These are phyloP conservation scores for Trypanosoma mega DNA, from an alignment of 208 protist genomes.

Conservation along the genomic window DNA sequence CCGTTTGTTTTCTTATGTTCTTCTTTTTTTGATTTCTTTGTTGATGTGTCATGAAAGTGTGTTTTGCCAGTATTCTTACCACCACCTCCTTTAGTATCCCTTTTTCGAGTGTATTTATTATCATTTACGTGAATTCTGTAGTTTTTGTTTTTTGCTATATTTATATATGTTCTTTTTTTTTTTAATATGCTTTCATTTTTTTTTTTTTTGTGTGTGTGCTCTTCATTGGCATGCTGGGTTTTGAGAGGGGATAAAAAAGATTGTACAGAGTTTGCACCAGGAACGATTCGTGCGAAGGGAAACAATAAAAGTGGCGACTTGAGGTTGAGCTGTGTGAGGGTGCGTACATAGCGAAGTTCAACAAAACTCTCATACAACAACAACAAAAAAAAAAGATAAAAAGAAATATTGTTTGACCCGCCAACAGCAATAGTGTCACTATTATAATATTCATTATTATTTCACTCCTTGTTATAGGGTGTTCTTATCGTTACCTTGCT, in stretches of 20 bases:
- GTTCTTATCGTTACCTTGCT: not conserved
- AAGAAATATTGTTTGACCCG: conserved; percentile 8
- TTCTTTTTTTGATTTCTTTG: conserved; percentile 24
- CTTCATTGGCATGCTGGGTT: no score
- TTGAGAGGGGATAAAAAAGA: no score
- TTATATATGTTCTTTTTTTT: not conserved
- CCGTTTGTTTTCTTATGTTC: conserved; percentile 1
- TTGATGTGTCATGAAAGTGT: not conserved
- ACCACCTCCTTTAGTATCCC: conserved; percentile 5
- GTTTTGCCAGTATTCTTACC: conserved; percentile 1
- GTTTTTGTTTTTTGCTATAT: conserved; percentile 14
- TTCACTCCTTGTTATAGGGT: not conserved
- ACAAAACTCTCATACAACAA: conserved; percentile 2
- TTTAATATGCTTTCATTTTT: no score
- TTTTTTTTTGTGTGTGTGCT: no score
- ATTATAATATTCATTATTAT: conserved; percentile 5
- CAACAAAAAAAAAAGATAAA: conserved; percentile 11
- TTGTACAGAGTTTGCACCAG: no score
- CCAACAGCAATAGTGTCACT: not conserved
- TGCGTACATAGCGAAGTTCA: no score
- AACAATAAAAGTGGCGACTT: no score
- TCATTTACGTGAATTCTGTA: not conserved
- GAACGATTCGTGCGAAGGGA: no score
- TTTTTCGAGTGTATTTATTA: not conserved
- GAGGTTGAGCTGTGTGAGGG: no score